Evolutionary conservation across 352 stramenopile genomes (phyloP), one percentile per base, ranked within the genome.

Genomic region (Plasmopara viticola): DNA sequence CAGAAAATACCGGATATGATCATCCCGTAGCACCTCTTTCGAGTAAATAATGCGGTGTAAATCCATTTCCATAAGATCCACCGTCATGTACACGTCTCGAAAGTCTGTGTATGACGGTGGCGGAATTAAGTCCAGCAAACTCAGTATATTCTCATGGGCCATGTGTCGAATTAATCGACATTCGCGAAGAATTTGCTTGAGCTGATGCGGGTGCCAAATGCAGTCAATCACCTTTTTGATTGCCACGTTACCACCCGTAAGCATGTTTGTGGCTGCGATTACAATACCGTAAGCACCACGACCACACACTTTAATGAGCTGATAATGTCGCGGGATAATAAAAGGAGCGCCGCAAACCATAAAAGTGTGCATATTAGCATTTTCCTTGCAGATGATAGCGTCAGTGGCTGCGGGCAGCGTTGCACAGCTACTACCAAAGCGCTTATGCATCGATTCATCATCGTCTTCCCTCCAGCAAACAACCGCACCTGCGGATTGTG

Each of bases 21-120:
- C 90, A 51, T 97, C 90, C 31, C 89, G 78, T 10, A 97, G 69
- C 44, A 90, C 74, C 49, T 97, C 89, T 46, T 91, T 94, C 14
- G 86, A 96, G 60, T 96, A 95, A 62, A 97, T 96, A 63, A 97
- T 94, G 9, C 87, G 83, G 44, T 95, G 85, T 13, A 97, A 51
- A 69, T 97, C 88, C 74, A 94, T 97, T 55, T 97, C 88, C 84
- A 97, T 95, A 13, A 96, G 68, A 51, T 97, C 87, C 14, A 96
- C 66, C 0, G 87, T 92, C 81, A 95, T 94, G 66, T 95, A 95
- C 44, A 95, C 84, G 42, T 95, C 85, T 1, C 81, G 79, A 40
- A 95, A 95, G 51, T 95, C 84, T 9, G 69, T 69, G 44, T 92
- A 92, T 41, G 80, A 93, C 14, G 78, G 74, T 35, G 85, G 84